Conservation (phyloP, 495 filamentous ascomycete genomes). For the Xylaria palmicola region DNA sequence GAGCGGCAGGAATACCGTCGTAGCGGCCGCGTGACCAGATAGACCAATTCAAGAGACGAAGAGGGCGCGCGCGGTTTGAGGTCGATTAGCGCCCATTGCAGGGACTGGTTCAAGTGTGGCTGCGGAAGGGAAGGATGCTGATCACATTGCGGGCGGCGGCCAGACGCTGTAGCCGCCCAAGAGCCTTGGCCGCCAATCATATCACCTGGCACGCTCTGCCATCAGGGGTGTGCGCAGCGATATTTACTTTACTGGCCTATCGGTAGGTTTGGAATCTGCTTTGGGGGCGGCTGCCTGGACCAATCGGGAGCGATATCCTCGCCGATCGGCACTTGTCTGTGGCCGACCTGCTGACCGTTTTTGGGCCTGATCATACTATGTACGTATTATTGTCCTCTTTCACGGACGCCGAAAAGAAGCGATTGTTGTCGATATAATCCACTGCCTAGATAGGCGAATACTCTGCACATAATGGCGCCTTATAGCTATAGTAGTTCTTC, state of each 20-base stretch:
- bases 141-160: not conserved
- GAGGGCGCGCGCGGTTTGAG: slow-evolving; percentile 1
- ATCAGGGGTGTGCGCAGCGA: too few relatives aligned
- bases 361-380: too few relatives aligned
- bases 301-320: slow-evolving; percentile 3
- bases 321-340: too few relatives aligned
- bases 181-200: not conserved
- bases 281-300: not conserved
- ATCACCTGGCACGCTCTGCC: too few relatives aligned
- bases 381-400: too few relatives aligned
- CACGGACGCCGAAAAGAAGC: too few relatives aligned
- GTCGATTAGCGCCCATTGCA: not conserved
- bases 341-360: too few relatives aligned
- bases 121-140: not conserved
- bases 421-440: too few relatives aligned
- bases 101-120: not conserved
- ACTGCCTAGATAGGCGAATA: too few relatives aligned
- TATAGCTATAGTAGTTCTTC: too few relatives aligned
- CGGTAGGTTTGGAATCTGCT: not conserved
- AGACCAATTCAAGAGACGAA: not conserved
- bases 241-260: not conserved
- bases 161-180: slow-evolving; percentile 7
- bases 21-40: not conserved
- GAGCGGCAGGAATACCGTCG: not conserved
- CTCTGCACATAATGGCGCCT: too few relatives aligned